Evolutionary conservation across 768 basidiomycete species (phyloP).

Genomic region (Chlorophyllum brunneum): DNA sequence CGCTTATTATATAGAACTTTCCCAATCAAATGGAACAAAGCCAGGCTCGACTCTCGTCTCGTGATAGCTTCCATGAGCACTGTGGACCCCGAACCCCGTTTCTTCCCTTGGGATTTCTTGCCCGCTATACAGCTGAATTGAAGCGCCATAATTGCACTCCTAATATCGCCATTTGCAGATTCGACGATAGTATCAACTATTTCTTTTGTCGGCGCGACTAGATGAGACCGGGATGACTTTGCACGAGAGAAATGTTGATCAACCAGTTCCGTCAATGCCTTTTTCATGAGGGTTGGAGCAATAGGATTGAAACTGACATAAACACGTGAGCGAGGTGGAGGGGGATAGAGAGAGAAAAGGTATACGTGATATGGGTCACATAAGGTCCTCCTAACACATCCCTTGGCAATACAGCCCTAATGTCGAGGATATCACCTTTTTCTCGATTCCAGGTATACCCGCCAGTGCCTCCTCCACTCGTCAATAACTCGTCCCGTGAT

Average conservation of each 20-base stretch:
- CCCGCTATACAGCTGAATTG: conserved; percentile 73
- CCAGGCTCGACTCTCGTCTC: conserved; percentile 79
- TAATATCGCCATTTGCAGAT: conserved; percentile 85
- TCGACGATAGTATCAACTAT: conserved; percentile 73
- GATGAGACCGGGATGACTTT: conserved; percentile 15
- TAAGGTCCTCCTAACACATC: conserved; percentile 68
- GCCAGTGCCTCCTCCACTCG: conserved; percentile 27
- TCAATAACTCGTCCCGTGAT: conserved; percentile 44
- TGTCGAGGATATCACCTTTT: conserved; percentile 44
- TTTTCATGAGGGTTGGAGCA: conserved; percentile 79
- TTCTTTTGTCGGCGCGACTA: conserved; percentile 51
- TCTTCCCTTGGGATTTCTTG: conserved; percentile 25
- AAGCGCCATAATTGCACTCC: conserved; percentile 89
- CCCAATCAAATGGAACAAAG: conserved; percentile 89
- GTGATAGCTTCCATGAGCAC: conserved; percentile 70
- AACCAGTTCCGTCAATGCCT: conserved; percentile 66
- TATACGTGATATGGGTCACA: conserved; percentile 75
- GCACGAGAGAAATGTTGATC: conserved; percentile 38
- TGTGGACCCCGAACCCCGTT: conserved; percentile 27
- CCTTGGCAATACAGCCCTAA: conserved; percentile 67
- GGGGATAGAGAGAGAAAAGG: not conserved
- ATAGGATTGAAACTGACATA: conserved; percentile 82
- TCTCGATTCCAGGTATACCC: conserved; percentile 38
- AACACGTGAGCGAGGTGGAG: conserved; percentile 3
- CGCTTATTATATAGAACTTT: conserved; percentile 96